Evolutionary conservation across 192 early-diverging fungal genomes (phyloP).

Genomic region (Podila clonocystis): DNA sequence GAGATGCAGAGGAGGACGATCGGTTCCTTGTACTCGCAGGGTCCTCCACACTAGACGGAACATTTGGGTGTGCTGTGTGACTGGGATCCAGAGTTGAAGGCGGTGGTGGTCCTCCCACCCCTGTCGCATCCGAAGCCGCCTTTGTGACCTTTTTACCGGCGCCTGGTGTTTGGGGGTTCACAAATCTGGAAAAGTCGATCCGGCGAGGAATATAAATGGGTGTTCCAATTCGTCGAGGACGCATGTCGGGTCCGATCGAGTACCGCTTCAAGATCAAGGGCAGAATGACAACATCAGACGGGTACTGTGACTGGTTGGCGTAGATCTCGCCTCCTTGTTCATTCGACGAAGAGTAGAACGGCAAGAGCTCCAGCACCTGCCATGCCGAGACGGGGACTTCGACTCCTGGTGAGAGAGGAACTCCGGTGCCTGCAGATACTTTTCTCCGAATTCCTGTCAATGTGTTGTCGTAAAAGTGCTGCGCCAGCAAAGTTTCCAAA

Average conservation of each 20-base stretch:
- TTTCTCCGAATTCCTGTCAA: constrained; percentile 61
- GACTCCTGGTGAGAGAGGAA: constrained; percentile 32
- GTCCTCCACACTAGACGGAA: not conserved
- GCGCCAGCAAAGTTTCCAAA: constrained; percentile 64
- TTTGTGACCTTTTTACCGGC: not conserved
- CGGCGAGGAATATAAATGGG: constrained; percentile 62
- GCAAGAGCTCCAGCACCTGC: constrained; percentile 73
- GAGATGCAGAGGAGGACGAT: constrained; percentile 12
- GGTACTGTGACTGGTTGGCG: constrained; percentile 61
- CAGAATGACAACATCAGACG: constrained; percentile 66
- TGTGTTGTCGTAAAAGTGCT: constrained; percentile 73
- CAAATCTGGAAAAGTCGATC: constrained; percentile 60
- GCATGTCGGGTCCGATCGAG: constrained; percentile 51
- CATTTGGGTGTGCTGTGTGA: not conserved
- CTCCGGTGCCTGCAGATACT: constrained; percentile 46
- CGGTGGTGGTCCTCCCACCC: not conserved
- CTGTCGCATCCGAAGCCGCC: not conserved
- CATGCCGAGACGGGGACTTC: constrained; percentile 72
- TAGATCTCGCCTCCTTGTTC: constrained; percentile 64
- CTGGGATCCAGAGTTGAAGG: not conserved
- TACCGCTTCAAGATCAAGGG: constrained; percentile 80
- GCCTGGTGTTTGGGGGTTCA: constrained; percentile 52
- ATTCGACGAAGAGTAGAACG: constrained; percentile 76
- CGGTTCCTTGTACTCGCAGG: not conserved
- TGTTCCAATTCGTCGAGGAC: constrained; percentile 53